These are phyloP conservation scores for Mycena indigotica DNA, from an alignment of 768 basidiomycete species.

Conservation along the genomic window DNA sequence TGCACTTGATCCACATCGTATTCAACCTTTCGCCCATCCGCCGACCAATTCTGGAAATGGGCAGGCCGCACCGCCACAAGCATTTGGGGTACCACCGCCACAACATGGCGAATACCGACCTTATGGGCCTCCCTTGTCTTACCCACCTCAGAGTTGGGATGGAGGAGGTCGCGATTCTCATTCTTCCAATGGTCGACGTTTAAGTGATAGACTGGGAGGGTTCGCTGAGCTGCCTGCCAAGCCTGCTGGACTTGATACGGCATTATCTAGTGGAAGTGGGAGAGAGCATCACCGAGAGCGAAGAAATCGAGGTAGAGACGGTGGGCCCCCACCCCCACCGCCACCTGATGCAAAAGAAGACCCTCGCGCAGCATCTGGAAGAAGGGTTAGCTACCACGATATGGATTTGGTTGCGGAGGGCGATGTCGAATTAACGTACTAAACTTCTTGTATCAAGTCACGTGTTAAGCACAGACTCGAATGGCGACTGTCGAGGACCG, in stretches of 20 bases:
- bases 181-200: conserved; percentile 56
- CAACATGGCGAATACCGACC: conserved; percentile 1
- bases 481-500: neutral
- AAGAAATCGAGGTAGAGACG: conserved; percentile 38
- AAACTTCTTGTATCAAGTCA: conserved; percentile 15
- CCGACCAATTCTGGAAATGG: conserved; percentile 67
- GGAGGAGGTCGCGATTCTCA: conserved; percentile 52
- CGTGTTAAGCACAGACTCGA: neutral
- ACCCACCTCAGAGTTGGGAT: conserved; percentile 35
- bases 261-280: conserved; percentile 54
- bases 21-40: conserved; percentile 82
- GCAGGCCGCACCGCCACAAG: conserved; percentile 80
- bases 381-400: conserved; percentile 91
- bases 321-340: conserved; percentile 73
- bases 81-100: conserved; percentile 60
- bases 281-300: conserved; percentile 38
- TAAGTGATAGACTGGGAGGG: conserved; percentile 83
- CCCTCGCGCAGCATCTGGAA: conserved; percentile 85
- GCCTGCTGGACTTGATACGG: conserved; percentile 58
- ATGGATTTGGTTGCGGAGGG: conserved; percentile 90
- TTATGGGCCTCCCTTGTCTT: conserved; percentile 2
- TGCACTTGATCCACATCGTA: conserved; percentile 91
- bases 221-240: conserved; percentile 79
- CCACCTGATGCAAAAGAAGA: conserved; percentile 91
- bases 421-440: conserved; percentile 63